A percentile compares a stretch with the other conserved stretches of the same genome.
These are phyloP conservation scores for Nicotiana undulata DNA, from an alignment of 257 asterid species.

Conservation along the genomic window DNA sequence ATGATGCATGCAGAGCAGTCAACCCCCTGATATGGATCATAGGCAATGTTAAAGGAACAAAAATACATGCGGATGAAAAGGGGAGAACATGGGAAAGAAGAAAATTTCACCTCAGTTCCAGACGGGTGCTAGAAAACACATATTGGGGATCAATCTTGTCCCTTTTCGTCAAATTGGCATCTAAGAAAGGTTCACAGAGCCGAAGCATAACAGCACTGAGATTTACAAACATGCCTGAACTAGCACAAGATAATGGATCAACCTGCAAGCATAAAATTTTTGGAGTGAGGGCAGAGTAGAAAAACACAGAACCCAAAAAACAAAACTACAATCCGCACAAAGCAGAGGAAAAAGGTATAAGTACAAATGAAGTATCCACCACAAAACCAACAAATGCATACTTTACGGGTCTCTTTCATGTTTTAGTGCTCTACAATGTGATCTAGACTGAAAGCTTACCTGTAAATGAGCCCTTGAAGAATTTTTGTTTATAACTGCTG, in stretches of 20 bases:
- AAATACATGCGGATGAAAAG: background rate
- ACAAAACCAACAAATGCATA: background rate
- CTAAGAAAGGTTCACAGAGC: slow-evolving; percentile 91
- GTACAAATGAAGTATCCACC: background rate
- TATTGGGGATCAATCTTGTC: slow-evolving; percentile 89
- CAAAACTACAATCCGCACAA: background rate
- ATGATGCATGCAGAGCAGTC: slow-evolving; percentile 96
- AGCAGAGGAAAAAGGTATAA: background rate
- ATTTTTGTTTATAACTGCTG: slow-evolving; percentile 82
- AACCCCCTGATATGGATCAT: slow-evolving; percentile 48
- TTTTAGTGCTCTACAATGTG: background rate
- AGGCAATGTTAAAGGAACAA: slow-evolving; percentile 11
- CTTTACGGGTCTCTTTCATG: background rate
- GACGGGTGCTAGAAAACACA: slow-evolving; percentile 52
- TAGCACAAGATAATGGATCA: slow-evolving; percentile 87
- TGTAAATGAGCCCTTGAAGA: slow-evolving; percentile 88
- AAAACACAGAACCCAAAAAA: slow-evolving; percentile 1
- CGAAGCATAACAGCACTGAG: slow-evolving; percentile 92
- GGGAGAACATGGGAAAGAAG: background rate
- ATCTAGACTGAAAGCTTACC: slow-evolving; percentile 25
- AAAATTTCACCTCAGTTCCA: slow-evolving; percentile 64
- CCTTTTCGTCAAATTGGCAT: slow-evolving; percentile 70
- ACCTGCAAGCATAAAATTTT: slow-evolving; percentile 40
- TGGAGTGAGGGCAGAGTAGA: slow-evolving; percentile 2
- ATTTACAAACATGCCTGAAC: slow-evolving; percentile 96